Base-by-base conservation (phyloP, 2,329 filamentous ascomycete species). In the Neospermospora avenae region DNA sequence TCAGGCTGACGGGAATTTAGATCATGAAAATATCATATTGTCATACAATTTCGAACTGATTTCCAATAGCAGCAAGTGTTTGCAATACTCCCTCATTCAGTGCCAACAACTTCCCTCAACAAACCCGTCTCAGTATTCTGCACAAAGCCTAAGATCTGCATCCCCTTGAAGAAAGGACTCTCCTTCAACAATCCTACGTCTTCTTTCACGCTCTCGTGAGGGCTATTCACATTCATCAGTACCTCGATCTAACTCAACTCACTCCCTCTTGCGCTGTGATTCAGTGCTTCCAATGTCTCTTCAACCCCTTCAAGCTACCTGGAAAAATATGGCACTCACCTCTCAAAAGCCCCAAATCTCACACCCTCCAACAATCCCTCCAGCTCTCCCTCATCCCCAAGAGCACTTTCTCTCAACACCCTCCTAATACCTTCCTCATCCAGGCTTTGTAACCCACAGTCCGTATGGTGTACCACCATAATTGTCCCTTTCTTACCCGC, bases 81-180 rank as follows among this genome's bases (percentile, higher is more conserved):
- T 31, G 6, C 28, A 31, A 6, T 31, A 31, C 11, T 10, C 6
- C 11, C 53, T 37, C 31, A 57, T 22, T 51, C 25, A 25, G 22
- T 11, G 20, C 57, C 56, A 60, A 58, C 28, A 37, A 67, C 56
- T 55, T 65, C 60, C n/a, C 20, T 63, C 46, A 67, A 42, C 39
- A 67, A 41, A 16, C 67, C 67, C 35, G 61, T 68, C 52, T 67
- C 56, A 18, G 63, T 68, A 63, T 69, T 63, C 46, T 64, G 63
- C 44, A 69, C 64, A 34, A 67, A 67, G 0, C 67, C 65, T 22
- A 61, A 34, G 31, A 67, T 63, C 42, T 64, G 46, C 58, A 66
- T 65, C 1, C 66, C 64, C 24, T 58, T 65, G 24, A 69, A 68
- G 18, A 64, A 66, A 2, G 53, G 42, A 41, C 56, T 58, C 5